Evolutionary conservation across 352 stramenopile species (phyloP), one percentile per base, ranked within the genome.

Genomic region (Phytophthora fragariae): DNA sequence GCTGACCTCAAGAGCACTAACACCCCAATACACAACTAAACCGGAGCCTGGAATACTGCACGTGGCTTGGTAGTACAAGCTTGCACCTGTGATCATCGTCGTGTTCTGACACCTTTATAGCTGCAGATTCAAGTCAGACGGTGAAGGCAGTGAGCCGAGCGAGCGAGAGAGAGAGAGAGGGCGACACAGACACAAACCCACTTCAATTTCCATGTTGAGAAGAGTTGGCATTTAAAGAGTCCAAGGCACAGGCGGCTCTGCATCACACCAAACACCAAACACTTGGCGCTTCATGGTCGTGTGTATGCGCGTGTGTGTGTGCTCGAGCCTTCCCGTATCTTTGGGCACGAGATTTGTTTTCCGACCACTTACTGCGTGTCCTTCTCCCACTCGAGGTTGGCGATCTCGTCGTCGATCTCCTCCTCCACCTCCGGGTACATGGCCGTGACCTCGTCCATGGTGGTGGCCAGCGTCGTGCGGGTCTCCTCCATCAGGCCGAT

Each of bases 321-420:
- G 57, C 65, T 65, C 57, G 44, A 70, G 29, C 52, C 15, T 56
- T 19, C 54, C 33, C 47, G 31, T 65, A 63, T 71, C 69, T 67
- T 65, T 44, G 52, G 33, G 56, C 44, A 24, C 60, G 62, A 66
- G 29, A 66, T 57, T 68, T 46, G 21, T 64, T 55, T 57, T 24
- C 39, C 35, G 50, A 33, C 33, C 57, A 31, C 54, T 91, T 93
- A 93, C 77, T 94, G 85, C 68, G 81, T 87, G 83, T 97, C 90
- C 85, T 97, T 97, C 74, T 94, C 88, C 88, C 89, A 97, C 77
- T 97, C 89, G 75, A 91, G 88, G 75, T 92, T 92, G 74, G 87
- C 86, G 75, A 96, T 97, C 77, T 97, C 91, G 61, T 95, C 85
- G 64, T 96, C 86, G 70, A 96, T 96, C 78, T 96, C 91, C 35